These are phyloP conservation scores for Solanum hybrid DNA, from an alignment of 305 asterid genomes.

Conservation along the genomic window DNA sequence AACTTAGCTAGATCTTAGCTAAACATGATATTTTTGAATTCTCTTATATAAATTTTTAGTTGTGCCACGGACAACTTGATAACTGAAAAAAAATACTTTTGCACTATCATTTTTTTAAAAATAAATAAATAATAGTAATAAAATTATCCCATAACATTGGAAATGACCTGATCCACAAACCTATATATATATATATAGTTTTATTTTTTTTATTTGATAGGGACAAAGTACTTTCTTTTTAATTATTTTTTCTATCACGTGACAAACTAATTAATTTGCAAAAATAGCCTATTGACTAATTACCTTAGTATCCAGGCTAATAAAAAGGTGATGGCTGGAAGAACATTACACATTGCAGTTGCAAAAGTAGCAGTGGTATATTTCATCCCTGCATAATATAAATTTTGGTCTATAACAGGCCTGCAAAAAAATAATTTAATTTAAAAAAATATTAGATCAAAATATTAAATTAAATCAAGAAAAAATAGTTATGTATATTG, in stretches of 20 bases:
- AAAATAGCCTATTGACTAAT: neutral
- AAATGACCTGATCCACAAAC: neutral
- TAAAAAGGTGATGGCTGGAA: conserved; percentile 44
- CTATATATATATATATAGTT: too few relatives aligned
- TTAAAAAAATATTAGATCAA: neutral
- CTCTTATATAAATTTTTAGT: neutral
- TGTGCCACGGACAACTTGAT: neutral
- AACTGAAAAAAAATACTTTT: neutral
- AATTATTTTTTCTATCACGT: neutral
- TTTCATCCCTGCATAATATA: conserved; percentile 29
- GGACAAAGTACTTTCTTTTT: neutral
- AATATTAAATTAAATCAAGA: neutral
- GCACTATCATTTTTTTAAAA: too few relatives aligned
- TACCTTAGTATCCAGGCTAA: conserved; percentile 43
- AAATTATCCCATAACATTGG: neutral
- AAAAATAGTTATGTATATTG: neutral
- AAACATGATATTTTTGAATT: neutral
- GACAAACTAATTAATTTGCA: too few relatives aligned
- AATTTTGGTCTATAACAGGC: conserved; percentile 28
- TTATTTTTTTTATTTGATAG: neutral
- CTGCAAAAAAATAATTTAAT: neutral
- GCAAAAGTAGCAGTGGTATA: conserved; percentile 28
- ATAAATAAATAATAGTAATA: too few relatives aligned
- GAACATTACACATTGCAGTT: conserved; percentile 31
- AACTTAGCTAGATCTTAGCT: too few relatives aligned